Conservation (phyloP, 176 grass and related monocot species). For the Cenchrus americanus region DNA sequence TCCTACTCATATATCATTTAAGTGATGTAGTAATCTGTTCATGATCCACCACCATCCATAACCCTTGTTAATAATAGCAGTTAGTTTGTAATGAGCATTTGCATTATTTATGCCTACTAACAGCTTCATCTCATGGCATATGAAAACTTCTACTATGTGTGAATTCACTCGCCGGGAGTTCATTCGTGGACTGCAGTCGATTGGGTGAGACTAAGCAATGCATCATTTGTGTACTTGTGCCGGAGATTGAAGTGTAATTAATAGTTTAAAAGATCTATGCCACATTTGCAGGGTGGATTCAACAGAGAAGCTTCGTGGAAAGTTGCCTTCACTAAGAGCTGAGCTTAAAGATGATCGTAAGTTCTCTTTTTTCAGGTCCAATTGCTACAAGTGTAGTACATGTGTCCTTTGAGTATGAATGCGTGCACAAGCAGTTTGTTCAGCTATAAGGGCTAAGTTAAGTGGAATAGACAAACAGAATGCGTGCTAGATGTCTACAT, state of each 20-base stretch:
- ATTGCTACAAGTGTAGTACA: neutral
- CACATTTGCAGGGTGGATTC: constrained; percentile 80
- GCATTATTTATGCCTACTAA: constrained; percentile 6
- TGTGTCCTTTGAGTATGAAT: neutral
- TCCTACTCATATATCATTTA: too few relatives aligned
- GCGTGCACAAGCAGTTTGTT: too few relatives aligned
- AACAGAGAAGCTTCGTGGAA: constrained; percentile 84
- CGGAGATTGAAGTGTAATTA: constrained; percentile 8
- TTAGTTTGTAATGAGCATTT: too few relatives aligned
- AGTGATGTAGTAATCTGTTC: too few relatives aligned
- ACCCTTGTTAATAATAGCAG: too few relatives aligned
- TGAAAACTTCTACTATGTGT: constrained; percentile 99
- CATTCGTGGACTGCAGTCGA: constrained; percentile 83
- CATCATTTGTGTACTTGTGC: constrained; percentile 12
- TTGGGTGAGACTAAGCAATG: constrained; percentile 56
- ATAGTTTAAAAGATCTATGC: too few relatives aligned
- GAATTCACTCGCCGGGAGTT: constrained; percentile 95
- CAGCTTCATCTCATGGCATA: constrained; percentile 99
- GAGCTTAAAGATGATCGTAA: constrained; percentile 96
- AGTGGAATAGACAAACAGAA: too few relatives aligned
- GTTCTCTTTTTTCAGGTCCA: constrained; percentile 29
- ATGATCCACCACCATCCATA: too few relatives aligned
- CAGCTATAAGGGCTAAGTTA: neutral
- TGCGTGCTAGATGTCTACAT: too few relatives aligned
- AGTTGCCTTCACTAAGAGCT: constrained; percentile 78